Evolutionary conservation across 1,139 yeast genomes (phyloP), one percentile per base, ranked within the genome.

Genomic region (Candida labiduridarum): DNA sequence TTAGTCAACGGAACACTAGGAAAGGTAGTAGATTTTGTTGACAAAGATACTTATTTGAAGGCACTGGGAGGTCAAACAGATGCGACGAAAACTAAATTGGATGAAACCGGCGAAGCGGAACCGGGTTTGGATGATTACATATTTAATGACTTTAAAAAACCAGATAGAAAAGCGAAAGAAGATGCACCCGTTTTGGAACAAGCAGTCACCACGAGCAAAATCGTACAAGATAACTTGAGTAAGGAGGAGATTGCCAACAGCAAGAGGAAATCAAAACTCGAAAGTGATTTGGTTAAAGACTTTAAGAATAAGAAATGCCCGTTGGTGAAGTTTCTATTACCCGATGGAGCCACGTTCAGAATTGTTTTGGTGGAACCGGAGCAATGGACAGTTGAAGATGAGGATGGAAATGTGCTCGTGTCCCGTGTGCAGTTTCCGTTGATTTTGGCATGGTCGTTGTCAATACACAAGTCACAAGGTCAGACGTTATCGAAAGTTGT

Each of bases 1-100:
- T 74, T 94, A 44, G 99, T 95, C 4, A 94, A 94, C 67, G 99
- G 99, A 0, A 85, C 97, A 0, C 71, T 94, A 44, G 99, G 99
- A 0, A 86, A 80, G 54, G 92, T 94, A 1, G 60, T 76, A 29
- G 78, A 67, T 14, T 77, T 77, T 51, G 60, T 75, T 59, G 74
- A 67, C 59, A 64, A 67, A 53, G 72, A 64, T 50, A 71, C 72
- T 2, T 75, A 67, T 54, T 65, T 67, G 69, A 54, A 63, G 14
- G 15, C n/a, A 31, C 15, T 8, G 15, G 34, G 6, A 8, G 34
- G 29, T 25, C 29, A 31, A 31, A 2, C 34, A 8, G 15, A 31
- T 14, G 11, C 15, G 15, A 31, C 5, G 4, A 31, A 6, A 31
- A 12, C n/a, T n/a, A 31, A 31, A 31, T 31, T 4, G 3, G 34